These are phyloP conservation scores for Xylaria sp. DNA, from an alignment of 2,329 filamentous ascomycete genomes.

Conservation along the genomic window DNA sequence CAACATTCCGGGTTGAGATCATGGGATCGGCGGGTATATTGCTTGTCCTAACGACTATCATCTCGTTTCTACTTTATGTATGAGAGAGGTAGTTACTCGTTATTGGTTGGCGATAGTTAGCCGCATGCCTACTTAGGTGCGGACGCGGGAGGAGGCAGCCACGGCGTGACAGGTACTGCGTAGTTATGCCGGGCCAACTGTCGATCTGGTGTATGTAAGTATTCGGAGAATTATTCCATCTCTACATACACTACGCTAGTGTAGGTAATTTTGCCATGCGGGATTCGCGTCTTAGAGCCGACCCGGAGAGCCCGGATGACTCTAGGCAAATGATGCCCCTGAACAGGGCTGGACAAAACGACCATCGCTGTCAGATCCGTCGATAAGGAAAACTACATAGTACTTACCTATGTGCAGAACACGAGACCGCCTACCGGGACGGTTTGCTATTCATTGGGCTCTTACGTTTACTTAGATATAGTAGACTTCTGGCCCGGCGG, in stretches of 20 bases:
- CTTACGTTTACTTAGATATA: not conserved
- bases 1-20: not conserved
- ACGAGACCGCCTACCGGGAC: not conserved
- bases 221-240: constrained; percentile 29
- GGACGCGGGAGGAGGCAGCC: constrained; percentile 4
- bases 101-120: not conserved
- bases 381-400: not conserved
- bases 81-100: not conserved
- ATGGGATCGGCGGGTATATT: constrained; percentile 3
- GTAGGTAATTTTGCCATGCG: not conserved
- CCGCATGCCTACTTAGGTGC: not conserved
- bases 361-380: not conserved
- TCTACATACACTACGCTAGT: not conserved
- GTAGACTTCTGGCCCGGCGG: not conserved
- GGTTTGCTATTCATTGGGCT: not conserved
- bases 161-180: not conserved
- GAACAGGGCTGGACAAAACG: constrained; percentile 18
- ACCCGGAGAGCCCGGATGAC: constrained; percentile 29
- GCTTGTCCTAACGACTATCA: not conserved
- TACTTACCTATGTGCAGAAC: not conserved
- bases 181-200: constrained; percentile 10
- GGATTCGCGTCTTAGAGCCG: not conserved
- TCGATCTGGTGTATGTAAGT: not conserved
- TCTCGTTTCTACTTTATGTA: not conserved
- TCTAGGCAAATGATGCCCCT: constrained; percentile 10